phyloP scores from a whole-genome alignment of 768 basidiomycete genomes.

The Filobasidium wieringae region DNA sequence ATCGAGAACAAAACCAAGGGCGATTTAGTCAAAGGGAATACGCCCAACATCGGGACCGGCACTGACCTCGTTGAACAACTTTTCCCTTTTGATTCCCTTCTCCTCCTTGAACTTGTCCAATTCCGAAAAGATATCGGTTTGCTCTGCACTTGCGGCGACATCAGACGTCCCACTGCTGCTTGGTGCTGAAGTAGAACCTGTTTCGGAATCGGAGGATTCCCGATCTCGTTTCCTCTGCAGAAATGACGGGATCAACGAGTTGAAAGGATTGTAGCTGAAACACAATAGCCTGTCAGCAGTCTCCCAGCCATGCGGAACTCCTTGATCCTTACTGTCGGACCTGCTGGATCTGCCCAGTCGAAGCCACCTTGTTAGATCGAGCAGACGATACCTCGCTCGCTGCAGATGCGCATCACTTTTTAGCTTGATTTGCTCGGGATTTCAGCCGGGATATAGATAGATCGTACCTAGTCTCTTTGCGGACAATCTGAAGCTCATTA shows the following conservation, averaged over 20 bases:
- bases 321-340: too few species aligned
- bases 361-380: too few species aligned
- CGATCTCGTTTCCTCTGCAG: slow-evolving; percentile 43
- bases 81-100: neutral
- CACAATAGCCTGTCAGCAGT: too few species aligned
- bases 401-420: too few species aligned
- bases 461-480: too few species aligned
- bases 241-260: slow-evolving; percentile 51
- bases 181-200: neutral
- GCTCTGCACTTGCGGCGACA: neutral
- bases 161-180: neutral
- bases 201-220: neutral
- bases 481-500: too few species aligned
- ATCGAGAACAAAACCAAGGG: neutral
- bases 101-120: slow-evolving; percentile 10
- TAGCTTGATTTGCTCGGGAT: too few species aligned
- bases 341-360: too few species aligned
- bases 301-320: too few species aligned
- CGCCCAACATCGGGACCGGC: too few species aligned
- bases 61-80: slow-evolving; percentile 10
- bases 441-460: too few species aligned
- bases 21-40: neutral
- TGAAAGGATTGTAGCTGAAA: slow-evolving; percentile 55
- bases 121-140: slow-evolving; percentile 8
- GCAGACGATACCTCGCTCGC: too few species aligned